Evolutionary conservation across 169 alveolate genomes (phyloP), one percentile per base, ranked within the genome.

Genomic region (Cryptosporidium baileyi): DNA sequence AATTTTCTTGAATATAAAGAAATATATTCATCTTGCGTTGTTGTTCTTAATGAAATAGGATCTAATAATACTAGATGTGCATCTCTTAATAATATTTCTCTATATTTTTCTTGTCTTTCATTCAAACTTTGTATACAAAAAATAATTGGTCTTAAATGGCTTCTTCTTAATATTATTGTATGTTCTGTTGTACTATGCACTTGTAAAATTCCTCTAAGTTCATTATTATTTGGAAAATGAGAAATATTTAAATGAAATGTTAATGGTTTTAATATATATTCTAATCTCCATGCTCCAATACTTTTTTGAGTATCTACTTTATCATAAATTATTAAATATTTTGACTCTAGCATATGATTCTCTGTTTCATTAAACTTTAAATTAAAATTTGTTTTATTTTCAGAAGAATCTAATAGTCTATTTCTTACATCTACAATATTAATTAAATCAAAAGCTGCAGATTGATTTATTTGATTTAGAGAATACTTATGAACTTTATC

Each of bases 261-360:
- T 13, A 74, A 34, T 19, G 85, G 85, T 32, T 57, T 74, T 47
- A 74, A 74, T 3, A 74, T 52, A 22, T 52, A 74, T 11, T 74
- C 85, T 4, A 74, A 61, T 40, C 85, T 74, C 85, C 85, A 74
- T 6, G 85, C 67, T 19, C 85, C 85, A 11, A 74, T 38, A 45
- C 85, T 54, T 26, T n/a, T 51, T 4, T 74, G 47, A 7, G 65
- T 9, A 8, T 74, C 26, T 15, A 44, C 32, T 2, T 74, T 45
- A 26, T 57, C 65, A 24, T 74, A 36, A 40, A 74, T 40, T 30
- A 57, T 5, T 30, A 74, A 32, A 54, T 74, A 74, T 34, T 57
- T 74, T 2, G 85, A 74, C 5, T 45, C 62, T 3, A 67, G 43
- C 17, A 57, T 49, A 34, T 38, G 2, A 15, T 13, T 0, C 7